A percentile compares a stretch with the other conserved stretches of the same genome.
These are phyloP conservation scores for Typha latifolia DNA, from an alignment of 176 grass and related monocot species.

Conservation along the genomic window DNA sequence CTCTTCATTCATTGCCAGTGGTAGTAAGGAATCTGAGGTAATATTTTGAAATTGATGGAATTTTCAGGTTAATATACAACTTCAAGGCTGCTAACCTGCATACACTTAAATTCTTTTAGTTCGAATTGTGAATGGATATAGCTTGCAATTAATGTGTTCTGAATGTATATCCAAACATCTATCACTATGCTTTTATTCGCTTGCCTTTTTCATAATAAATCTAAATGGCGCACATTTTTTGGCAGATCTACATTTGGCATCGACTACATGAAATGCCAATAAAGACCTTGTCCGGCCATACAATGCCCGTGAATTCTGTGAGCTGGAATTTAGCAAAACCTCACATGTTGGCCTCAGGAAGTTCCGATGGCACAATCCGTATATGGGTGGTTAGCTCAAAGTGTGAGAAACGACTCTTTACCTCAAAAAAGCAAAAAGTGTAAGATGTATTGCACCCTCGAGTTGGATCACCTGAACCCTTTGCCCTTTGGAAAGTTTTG, in stretches of 20 bases:
- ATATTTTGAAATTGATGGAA: not conserved
- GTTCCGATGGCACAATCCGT: slow-evolving; percentile 12
- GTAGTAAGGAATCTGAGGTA: slow-evolving; percentile 23
- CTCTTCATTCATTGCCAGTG: slow-evolving; percentile 19
- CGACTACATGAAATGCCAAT: not conserved
- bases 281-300: slow-evolving; percentile 14
- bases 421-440: no score
- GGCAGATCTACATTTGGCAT: slow-evolving; percentile 25
- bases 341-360: slow-evolving; percentile 20
- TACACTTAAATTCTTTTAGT: no score
- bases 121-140: no score
- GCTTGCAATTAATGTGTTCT: no score
- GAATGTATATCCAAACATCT: no score
- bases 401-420: not conserved
- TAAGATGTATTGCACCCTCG: no score
- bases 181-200: no score
- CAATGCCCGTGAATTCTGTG: slow-evolving; percentile 11
- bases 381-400: slow-evolving; percentile 10
- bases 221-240: not conserved
- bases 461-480: no score
- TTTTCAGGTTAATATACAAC: not conserved
- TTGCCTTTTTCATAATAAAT: no score
- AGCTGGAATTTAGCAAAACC: slow-evolving; percentile 17
- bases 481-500: no score
- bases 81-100: no score